These are phyloP conservation scores for Aphanomyces astaci DNA, from an alignment of 352 stramenopile species.

Conservation along the genomic window DNA sequence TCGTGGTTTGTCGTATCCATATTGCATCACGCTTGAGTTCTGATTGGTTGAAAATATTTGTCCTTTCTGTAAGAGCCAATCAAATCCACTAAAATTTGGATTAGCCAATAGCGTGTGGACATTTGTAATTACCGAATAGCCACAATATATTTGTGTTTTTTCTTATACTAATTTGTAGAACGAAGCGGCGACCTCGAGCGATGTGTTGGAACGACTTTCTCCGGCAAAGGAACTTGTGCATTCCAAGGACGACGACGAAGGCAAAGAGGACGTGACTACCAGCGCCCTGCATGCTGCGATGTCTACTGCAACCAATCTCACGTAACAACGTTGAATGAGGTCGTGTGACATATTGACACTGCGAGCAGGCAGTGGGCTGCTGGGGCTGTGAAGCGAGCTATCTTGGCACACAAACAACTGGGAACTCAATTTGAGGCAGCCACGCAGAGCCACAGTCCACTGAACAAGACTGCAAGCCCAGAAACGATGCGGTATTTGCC, in stretches of 20 bases:
- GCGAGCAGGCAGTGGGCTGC: slow-evolving; percentile 67
- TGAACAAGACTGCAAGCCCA: background rate
- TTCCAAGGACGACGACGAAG: slow-evolving; percentile 17
- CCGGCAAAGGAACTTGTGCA: background rate
- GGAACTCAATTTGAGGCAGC: background rate
- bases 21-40: too few species aligned
- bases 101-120: too few species aligned
- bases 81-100: too few species aligned
- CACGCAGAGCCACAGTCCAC: background rate
- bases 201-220: too few species aligned
- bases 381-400: slow-evolving; percentile 57
- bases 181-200: too few species aligned
- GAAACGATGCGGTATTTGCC: background rate
- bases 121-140: too few species aligned
- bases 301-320: slow-evolving; percentile 75
- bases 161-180: too few species aligned
- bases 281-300: slow-evolving; percentile 70
- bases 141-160: too few species aligned
- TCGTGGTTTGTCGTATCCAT: too few species aligned
- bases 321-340: slow-evolving; percentile 30
- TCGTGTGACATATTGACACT: background rate
- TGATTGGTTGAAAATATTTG: too few species aligned
- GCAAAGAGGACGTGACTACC: slow-evolving; percentile 33
- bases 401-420: slow-evolving; percentile 42
- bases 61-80: too few species aligned